These are phyloP conservation scores for Piper betle DNA, from an alignment of 164 flowering plant genomes.

Conservation along the genomic window DNA sequence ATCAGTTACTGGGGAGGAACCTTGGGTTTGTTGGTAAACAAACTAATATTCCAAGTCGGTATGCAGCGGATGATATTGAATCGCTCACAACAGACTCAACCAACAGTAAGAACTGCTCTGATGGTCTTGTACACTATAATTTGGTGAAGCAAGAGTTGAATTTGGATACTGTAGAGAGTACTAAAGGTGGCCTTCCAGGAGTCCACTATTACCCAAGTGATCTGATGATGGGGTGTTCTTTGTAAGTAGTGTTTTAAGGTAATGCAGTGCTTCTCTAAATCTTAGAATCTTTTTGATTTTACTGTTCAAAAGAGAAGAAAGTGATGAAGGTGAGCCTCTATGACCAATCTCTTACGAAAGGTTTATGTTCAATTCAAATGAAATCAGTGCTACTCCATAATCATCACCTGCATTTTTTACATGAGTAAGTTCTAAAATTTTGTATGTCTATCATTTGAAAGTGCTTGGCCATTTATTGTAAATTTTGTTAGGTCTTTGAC, in stretches of 20 bases:
- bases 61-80: constrained; percentile 46
- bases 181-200: constrained; percentile 23
- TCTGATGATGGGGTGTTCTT: constrained; percentile 55
- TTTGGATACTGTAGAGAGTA: constrained; percentile 27
- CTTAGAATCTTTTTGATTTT: too few species aligned
- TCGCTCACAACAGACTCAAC: constrained; percentile 17
- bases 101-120: constrained; percentile 18
- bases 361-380: neutral
- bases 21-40: constrained; percentile 45
- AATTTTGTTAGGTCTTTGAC: too few species aligned
- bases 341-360: too few species aligned
- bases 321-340: neutral
- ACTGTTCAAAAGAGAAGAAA: neutral
- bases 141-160: constrained; percentile 49
- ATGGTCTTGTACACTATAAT: constrained; percentile 10
- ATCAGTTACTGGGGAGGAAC: constrained; percentile 29
- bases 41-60: constrained; percentile 36
- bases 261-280: neutral
- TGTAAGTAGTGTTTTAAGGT: constrained; percentile 41
- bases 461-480: too few species aligned
- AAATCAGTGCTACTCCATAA: too few species aligned
- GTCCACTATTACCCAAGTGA: constrained; percentile 34
- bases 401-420: too few species aligned
- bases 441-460: too few species aligned
- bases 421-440: too few species aligned